Conservation (phyloP, 179 eudicot species). For the Silene noctiflora region DNA sequence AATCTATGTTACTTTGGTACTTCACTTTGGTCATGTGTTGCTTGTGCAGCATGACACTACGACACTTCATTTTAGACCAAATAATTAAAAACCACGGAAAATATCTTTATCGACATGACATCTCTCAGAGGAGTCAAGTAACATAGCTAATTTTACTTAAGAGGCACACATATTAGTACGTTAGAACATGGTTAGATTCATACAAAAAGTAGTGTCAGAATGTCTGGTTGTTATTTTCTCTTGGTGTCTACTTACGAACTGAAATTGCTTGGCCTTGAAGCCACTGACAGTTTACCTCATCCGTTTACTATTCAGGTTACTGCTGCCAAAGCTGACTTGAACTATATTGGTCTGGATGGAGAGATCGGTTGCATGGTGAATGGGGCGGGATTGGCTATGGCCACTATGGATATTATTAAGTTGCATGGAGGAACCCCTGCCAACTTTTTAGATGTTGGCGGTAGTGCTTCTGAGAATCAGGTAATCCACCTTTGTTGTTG, state of each 20-base stretch:
- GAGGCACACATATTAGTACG: not conserved
- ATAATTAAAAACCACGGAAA: too few species aligned
- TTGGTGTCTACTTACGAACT: not conserved
- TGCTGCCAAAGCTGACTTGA: conserved; percentile 93
- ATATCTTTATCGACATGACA: too few species aligned
- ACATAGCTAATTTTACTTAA: not conserved
- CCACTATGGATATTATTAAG: conserved; percentile 98
- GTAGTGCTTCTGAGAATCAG: conserved; percentile 95
- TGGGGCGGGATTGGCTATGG: conserved; percentile 99
- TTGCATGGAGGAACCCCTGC: conserved; percentile 98
- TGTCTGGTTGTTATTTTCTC: not conserved
- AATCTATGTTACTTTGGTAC: too few species aligned
- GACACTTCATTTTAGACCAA: too few species aligned
- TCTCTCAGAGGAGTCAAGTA: too few species aligned
- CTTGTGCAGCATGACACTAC: too few species aligned
- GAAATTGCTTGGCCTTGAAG: not conserved
- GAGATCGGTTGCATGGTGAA: conserved; percentile 99
- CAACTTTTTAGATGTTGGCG: conserved; percentile 96
- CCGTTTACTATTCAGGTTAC: conserved; percentile 53
- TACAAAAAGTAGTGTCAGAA: not conserved
- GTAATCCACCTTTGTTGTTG: conserved; percentile 25
- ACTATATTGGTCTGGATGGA: conserved; percentile 96
- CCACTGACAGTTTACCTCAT: not conserved
- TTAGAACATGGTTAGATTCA: not conserved
- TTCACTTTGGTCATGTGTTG: too few species aligned